Percentiles rank a stretch among this genome's conserved stretches.
Evolutionary conservation across 495 filamentous ascomycete genomes (phyloP).

Genomic region (Trichoderma gamsii): DNA sequence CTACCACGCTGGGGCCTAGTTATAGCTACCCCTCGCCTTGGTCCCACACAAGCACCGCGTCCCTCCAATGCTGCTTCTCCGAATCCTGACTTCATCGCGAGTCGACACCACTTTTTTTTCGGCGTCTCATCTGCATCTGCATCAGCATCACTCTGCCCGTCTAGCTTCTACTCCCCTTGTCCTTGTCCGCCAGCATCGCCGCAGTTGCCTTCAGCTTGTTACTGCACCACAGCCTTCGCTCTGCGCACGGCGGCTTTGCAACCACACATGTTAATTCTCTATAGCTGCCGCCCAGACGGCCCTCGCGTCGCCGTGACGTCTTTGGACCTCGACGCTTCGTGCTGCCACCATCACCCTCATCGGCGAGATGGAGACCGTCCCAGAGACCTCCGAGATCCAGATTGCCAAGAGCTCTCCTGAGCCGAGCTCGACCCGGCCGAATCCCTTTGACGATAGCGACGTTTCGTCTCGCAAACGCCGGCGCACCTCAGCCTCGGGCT

Average conservation of each 20-base stretch:
- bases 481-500: constrained; percentile 37
- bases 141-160: background rate
- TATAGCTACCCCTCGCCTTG: constrained; percentile 10
- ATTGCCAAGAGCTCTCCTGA: constrained; percentile 54
- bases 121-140: background rate
- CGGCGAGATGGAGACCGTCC: constrained; percentile 50
- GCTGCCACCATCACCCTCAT: constrained; percentile 21
- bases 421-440: constrained; percentile 51
- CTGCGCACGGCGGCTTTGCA: background rate
- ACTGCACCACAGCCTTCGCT: background rate
- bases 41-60: constrained; percentile 13
- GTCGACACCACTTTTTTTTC: constrained; percentile 10
- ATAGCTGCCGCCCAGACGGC: constrained; percentile 31
- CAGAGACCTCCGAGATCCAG: constrained; percentile 43
- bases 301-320: constrained; percentile 32
- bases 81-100: constrained; percentile 8
- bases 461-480: constrained; percentile 48
- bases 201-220: constrained; percentile 1
- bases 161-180: background rate
- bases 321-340: constrained; percentile 28
- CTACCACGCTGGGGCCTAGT: background rate
- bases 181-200: background rate
- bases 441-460: constrained; percentile 51
- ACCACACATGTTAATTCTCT: constrained; percentile 35
- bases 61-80: constrained; percentile 6